These are phyloP conservation scores for Nicotiana obtusifolia DNA, from an alignment of 257 asterid genomes.

Conservation along the genomic window DNA sequence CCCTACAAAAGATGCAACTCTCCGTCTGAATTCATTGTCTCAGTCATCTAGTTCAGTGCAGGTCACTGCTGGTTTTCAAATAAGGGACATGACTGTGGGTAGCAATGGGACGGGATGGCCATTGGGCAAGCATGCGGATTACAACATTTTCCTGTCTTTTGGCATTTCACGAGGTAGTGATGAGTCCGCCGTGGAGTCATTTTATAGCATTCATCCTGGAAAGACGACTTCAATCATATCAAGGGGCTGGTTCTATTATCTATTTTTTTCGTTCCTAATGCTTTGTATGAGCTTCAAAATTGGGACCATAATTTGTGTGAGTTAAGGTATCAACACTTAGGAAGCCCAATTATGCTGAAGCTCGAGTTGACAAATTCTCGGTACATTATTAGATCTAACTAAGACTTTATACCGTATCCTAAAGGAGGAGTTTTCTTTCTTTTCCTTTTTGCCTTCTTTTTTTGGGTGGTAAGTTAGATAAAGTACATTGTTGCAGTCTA, in stretches of 20 bases:
- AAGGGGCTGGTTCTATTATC: slow-evolving; percentile 46
- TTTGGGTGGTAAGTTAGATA: neutral
- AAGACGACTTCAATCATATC: slow-evolving; percentile 34
- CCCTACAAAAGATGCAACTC: slow-evolving; percentile 53
- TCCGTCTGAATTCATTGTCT: slow-evolving; percentile 39
- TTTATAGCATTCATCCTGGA: slow-evolving; percentile 41
- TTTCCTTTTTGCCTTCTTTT: neutral
- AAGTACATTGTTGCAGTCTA: neutral
- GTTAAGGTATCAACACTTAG: slow-evolving; percentile 16
- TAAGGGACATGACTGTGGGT: slow-evolving; percentile 17
- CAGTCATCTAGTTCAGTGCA: slow-evolving; percentile 54
- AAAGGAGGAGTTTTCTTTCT: neutral
- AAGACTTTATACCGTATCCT: neutral
- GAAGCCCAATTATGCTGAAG: neutral
- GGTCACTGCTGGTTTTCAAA: slow-evolving; percentile 69
- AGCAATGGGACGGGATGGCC: slow-evolving; percentile 24
- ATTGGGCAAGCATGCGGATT: slow-evolving; percentile 37
- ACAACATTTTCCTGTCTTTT: slow-evolving; percentile 61
- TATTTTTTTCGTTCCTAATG: slow-evolving; percentile 50
- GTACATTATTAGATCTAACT: neutral
- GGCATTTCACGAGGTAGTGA: slow-evolving; percentile 46
- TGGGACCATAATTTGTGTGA: slow-evolving; percentile 44
- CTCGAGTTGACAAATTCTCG: neutral
- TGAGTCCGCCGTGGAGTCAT: slow-evolving; percentile 52
- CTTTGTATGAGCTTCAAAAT: slow-evolving; percentile 54